A percentile compares a stretch with the other conserved stretches of the same genome.
phyloP scores from a whole-genome alignment of 1,139 yeast species.

The Taphrina deformans region DNA sequence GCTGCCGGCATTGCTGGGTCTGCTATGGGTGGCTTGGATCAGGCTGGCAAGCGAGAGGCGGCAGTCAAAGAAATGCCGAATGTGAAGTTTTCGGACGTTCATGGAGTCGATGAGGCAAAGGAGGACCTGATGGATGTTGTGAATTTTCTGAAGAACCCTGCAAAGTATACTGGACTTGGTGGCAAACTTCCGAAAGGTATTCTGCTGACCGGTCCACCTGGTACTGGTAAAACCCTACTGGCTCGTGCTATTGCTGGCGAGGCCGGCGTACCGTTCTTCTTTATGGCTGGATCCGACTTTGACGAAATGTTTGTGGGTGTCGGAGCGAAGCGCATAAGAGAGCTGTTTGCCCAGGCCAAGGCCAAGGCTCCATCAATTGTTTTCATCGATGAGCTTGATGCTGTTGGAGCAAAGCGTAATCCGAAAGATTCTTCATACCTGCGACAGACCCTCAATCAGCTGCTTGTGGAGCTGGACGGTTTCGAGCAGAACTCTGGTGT shows the following conservation, averaged over 20 bases:
- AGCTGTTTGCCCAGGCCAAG: constrained; percentile 86
- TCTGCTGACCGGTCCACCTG: constrained; percentile 96
- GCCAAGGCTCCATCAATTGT: constrained; percentile 96
- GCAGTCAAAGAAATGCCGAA: constrained; percentile 71
- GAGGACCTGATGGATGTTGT: constrained; percentile 96
- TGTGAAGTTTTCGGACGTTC: constrained; percentile 87
- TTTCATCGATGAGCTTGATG: constrained; percentile 94
- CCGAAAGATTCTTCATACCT: constrained; percentile 98
- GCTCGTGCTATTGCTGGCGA: constrained; percentile 99
- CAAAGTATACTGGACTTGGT: constrained; percentile 92
- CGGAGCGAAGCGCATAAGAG: constrained; percentile 97
- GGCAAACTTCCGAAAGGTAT: constrained; percentile 98
- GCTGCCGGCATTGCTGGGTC: constrained; percentile 52
- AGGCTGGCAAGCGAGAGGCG: constrained; percentile 20
- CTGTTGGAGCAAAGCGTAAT: constrained; percentile 96
- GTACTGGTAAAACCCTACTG: constrained; percentile 95
- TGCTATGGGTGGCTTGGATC: constrained; percentile 31
- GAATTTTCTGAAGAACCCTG: constrained; percentile 91
- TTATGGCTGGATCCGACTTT: constrained; percentile 97
- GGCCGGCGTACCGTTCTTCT: constrained; percentile 97
- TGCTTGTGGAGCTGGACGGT: constrained; percentile 94
- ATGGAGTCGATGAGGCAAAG: constrained; percentile 98
- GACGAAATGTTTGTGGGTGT: constrained; percentile 98
- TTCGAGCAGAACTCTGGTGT: constrained; percentile 47
- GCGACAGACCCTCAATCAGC: constrained; percentile 92